Conservation (phyloP, 768 basidiomycete species). For the Suillus plorans region DNA sequence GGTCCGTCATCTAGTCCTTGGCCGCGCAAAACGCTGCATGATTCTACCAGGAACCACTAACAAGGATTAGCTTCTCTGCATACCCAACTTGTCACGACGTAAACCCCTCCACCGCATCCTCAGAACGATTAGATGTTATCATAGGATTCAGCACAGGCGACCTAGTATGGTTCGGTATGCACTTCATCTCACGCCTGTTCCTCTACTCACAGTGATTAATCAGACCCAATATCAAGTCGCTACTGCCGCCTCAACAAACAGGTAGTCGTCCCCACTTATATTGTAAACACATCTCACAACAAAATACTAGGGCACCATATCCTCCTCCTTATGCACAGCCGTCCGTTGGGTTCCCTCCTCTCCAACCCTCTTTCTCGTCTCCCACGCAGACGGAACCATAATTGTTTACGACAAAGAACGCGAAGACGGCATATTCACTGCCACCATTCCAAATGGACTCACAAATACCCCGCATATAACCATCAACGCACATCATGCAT, state of each 20-base stretch:
- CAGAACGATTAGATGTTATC: constrained; percentile 81
- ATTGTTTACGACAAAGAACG: constrained; percentile 90
- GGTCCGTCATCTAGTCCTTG: constrained; percentile 41
- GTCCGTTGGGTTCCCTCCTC: constrained; percentile 87
- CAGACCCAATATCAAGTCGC: constrained; percentile 78
- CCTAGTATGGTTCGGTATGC: constrained; percentile 87
- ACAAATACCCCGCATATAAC: constrained; percentile 29
- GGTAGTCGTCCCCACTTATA: constrained; percentile 36
- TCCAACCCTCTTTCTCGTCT: constrained; percentile 77
- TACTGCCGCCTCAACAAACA: constrained; percentile 90
- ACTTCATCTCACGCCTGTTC: constrained; percentile 9
- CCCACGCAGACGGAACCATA: constrained; percentile 87
- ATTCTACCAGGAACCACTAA: constrained; percentile 71
- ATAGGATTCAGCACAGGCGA: constrained; percentile 96
- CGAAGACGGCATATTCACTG: constrained; percentile 76
- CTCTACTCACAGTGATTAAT: constrained; percentile 6
- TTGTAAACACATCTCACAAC: constrained; percentile 13
- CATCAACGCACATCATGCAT: constrained; percentile 26
- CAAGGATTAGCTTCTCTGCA: constrained; percentile 81
- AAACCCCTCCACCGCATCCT: constrained; percentile 72
- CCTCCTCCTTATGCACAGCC: constrained; percentile 81
- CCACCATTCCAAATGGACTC: constrained; percentile 49
- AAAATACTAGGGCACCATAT: constrained; percentile 63
- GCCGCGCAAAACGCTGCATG: constrained; percentile 10
- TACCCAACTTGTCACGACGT: constrained; percentile 92